These are phyloP conservation scores for Diaporthe sp. DNA, from an alignment of 2,329 filamentous ascomycete genomes.

Conservation along the genomic window DNA sequence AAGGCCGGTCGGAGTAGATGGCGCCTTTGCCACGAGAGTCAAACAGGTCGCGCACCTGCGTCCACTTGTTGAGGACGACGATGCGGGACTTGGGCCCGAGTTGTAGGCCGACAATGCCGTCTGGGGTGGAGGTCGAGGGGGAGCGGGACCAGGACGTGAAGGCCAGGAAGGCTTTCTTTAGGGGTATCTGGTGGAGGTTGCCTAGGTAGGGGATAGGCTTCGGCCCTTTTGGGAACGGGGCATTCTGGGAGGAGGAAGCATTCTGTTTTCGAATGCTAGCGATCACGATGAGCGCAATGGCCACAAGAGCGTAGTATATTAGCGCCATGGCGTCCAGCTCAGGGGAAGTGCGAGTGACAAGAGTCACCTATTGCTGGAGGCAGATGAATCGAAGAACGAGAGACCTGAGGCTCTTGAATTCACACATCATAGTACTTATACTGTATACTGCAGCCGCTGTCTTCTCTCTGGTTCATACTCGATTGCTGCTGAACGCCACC, in stretches of 20 bases:
- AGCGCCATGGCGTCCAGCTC: neutral
- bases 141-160: conserved; percentile 42
- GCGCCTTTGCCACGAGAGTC: conserved; percentile 42
- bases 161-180: conserved; percentile 40
- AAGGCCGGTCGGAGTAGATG: conserved; percentile 44
- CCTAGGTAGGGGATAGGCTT: conserved; percentile 43
- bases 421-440: neutral
- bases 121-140: conserved; percentile 36
- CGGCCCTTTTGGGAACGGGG: conserved; percentile 43
- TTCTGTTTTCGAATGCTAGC: neutral
- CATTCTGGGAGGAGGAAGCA: neutral
- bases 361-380: neutral
- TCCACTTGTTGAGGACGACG: conserved; percentile 45
- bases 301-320: conserved; percentile 9
- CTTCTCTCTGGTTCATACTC: neutral
- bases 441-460: neutral
- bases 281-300: conserved; percentile 8
- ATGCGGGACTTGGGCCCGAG: conserved; percentile 42
- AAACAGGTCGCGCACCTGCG: conserved; percentile 43
- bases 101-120: conserved; percentile 43
- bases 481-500: neutral
- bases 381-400: neutral
- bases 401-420: neutral
- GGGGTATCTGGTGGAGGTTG: conserved; percentile 45
- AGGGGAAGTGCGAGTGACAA: neutral